Base-by-base conservation (phyloP, 352 stramenopile species). In the Pythium rishiriense region DNA sequence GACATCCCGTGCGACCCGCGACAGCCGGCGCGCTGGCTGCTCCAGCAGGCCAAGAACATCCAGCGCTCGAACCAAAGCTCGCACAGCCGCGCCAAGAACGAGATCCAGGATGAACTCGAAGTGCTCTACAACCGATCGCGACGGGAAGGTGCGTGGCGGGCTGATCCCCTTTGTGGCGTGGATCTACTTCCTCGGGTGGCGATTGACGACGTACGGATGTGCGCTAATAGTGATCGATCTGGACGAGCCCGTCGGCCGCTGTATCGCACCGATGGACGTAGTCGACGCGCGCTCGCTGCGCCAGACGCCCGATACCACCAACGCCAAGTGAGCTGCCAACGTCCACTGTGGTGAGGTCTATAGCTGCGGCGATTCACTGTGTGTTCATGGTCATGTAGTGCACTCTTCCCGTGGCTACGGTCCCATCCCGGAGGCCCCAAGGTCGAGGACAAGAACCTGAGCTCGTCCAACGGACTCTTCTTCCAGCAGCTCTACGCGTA, bases 401-500 rank as follows among this genome's bases (percentile, higher is more conserved):
- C 78, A 4, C 75, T 93, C 71, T 93, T 93, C 64, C 81, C 81
- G 15, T 93, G 81, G 81, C 58, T 93, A 35, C 82, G 82, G 10
- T 86, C 84, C 63, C 83, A 88, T 54, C 79, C 83, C 2, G 75
- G 73, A 11, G 78, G 74, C 0, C 66, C 83, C 5, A 69, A 79
- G 41, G 68, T 83, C 25, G 76, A 74, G 7, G 68, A 80, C 11
- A 79, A 89, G 47, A 83, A 78, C 35, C 75, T 87, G 31, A 80
- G 82, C 66, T 88, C 78, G 48, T 68, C 75, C 35, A 87, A 91
- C 52, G 84, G 81, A 0, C 70, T 94, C 8, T 94, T 94, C 57
- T 94, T 93, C 72, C 85, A 94, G 71, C 85, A 94, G 61, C 66
- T 94, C 2, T 91, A 92, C 61, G 85, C 85, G 10, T 92, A 90